phyloP scores from a whole-genome alignment of 495 filamentous ascomycete species.

The Chaetomidium leptoderma region DNA sequence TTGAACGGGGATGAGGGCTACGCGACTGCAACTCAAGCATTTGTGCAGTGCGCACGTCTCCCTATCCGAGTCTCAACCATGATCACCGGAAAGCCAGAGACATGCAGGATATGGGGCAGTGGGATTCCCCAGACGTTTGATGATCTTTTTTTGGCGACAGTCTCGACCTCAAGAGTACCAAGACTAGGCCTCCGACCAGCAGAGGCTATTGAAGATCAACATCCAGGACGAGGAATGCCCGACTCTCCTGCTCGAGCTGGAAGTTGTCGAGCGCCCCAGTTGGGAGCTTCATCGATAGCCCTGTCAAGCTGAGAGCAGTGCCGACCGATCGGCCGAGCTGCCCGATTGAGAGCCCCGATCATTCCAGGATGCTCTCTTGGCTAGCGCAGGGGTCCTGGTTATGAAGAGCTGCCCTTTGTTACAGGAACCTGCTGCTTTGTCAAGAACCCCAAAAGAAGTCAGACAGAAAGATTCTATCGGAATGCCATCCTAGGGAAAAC shows the following conservation, averaged over 20 bases:
- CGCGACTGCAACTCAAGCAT: conserved; percentile 19
- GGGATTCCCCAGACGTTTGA: neutral
- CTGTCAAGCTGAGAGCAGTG: conserved; percentile 14
- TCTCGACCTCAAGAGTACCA: too few relatives aligned
- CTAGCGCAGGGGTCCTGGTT: neutral
- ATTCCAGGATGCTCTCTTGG: neutral
- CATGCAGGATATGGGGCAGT: neutral
- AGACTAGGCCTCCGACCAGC: too few relatives aligned
- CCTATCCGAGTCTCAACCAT: too few relatives aligned
- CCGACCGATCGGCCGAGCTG: conserved; percentile 1
- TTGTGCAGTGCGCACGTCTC: too few relatives aligned
- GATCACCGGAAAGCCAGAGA: neutral
- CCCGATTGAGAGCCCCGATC: neutral
- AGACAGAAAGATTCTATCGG: neutral
- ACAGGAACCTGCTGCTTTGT: neutral
- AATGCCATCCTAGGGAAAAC: neutral
- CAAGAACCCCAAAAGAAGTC: neutral
- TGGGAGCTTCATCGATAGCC: neutral
- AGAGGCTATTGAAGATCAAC: too few relatives aligned
- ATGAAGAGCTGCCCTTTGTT: neutral
- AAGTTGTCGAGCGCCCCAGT: neutral
- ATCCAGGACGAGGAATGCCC: too few relatives aligned
- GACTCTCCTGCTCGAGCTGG: neutral
- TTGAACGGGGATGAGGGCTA: neutral
- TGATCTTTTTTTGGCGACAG: neutral